phyloP scores from a whole-genome alignment of 2,329 filamentous ascomycete species.

The Mycosphaerella sp. region DNA sequence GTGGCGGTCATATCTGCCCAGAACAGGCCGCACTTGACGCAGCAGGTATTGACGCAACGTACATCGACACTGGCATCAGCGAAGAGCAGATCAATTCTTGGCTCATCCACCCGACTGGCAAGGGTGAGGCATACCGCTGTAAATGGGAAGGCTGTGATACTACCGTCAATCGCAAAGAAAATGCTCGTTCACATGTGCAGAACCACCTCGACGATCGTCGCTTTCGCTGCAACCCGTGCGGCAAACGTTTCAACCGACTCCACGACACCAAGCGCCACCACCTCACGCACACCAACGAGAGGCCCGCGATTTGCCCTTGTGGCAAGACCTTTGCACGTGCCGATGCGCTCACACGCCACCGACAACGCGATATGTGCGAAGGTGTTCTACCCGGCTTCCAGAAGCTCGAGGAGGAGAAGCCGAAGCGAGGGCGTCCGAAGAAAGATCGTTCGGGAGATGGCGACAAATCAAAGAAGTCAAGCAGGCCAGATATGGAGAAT shows the following conservation, averaged over 20 bases:
- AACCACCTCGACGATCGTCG: conserved; percentile 95
- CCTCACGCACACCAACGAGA: conserved; percentile 94
- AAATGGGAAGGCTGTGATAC: conserved; percentile 68
- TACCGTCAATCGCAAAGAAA: conserved; percentile 93
- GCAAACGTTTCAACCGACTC: conserved; percentile 93
- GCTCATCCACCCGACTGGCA: conserved; percentile 43
- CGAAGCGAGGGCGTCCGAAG: conserved; percentile 61
- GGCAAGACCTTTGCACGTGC: conserved; percentile 92
- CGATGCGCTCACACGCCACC: conserved; percentile 87
- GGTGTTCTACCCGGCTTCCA: conserved; percentile 75
- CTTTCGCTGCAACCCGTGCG: conserved; percentile 86
- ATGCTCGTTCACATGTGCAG: conserved; percentile 97
- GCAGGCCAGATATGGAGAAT: conserved; percentile 50
- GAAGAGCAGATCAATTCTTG: conserved; percentile 61
- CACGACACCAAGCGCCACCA: conserved; percentile 96
- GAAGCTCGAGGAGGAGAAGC: conserved; percentile 53
- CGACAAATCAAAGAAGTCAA: conserved; percentile 19
- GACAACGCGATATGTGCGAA: conserved; percentile 93
- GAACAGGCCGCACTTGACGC: conserved; percentile 42
- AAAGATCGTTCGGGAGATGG: conserved; percentile 46
- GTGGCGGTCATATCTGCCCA: conserved; percentile 30
- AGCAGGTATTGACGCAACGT: conserved; percentile 48
- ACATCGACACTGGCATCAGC: conserved; percentile 78
- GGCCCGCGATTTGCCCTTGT: conserved; percentile 90
- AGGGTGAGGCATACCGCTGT: conserved; percentile 44